phyloP scores from a whole-genome alignment of 1,284 basidiomycete genomes.

The Gomphus bonarii region DNA sequence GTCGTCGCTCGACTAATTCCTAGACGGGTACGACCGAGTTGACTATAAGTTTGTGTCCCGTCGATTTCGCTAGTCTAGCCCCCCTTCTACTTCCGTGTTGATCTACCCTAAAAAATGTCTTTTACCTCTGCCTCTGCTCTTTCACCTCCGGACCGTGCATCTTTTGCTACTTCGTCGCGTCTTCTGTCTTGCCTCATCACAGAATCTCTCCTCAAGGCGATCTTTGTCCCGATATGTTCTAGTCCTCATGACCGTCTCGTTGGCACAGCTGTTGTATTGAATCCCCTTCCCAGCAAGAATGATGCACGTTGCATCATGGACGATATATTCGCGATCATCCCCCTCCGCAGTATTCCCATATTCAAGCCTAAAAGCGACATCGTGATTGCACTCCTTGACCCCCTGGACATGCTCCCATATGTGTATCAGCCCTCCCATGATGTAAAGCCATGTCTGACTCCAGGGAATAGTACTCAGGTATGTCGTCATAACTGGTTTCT shows the following conservation, averaged over 20 bases:
- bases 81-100: background rate
- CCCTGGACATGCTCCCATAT: conserved; percentile 36
- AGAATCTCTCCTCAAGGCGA: conserved; percentile 34
- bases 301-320: conserved; percentile 11
- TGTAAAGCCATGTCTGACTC: background rate
- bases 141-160: conserved; percentile 27
- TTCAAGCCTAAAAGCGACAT: conserved; percentile 27
- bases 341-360: conserved; percentile 32
- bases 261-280: conserved; percentile 31
- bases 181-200: conserved; percentile 42
- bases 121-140: conserved; percentile 15
- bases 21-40: background rate
- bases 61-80: background rate
- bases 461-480: background rate
- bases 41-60: background rate
- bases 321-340: conserved; percentile 33
- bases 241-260: conserved; percentile 12
- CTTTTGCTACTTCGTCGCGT: conserved; percentile 34
- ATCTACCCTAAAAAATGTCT: background rate
- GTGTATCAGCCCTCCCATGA: conserved; percentile 17
- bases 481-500: background rate
- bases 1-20: background rate
- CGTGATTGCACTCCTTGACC: conserved; percentile 36
- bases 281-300: conserved; percentile 17
- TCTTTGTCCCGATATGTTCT: conserved; percentile 28